Evolutionary conservation across 345 rosid genomes (phyloP).

Genomic region (Eucalyptus pumila): DNA sequence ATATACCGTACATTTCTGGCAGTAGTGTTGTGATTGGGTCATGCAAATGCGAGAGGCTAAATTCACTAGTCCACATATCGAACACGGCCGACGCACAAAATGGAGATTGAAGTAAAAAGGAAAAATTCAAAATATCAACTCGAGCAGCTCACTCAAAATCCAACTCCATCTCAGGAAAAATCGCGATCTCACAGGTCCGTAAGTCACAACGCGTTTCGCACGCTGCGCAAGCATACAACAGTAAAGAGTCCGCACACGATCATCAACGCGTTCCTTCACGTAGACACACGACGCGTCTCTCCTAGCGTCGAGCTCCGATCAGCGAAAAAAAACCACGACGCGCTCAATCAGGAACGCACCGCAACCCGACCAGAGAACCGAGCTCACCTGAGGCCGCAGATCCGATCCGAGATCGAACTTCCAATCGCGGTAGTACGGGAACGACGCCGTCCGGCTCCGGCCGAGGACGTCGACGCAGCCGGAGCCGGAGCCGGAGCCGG

Average conservation of each 20-base stretch:
- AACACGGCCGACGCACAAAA: not conserved
- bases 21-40: not conserved
- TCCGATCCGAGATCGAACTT: conserved; percentile 46
- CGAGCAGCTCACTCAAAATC: not conserved
- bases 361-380: not conserved
- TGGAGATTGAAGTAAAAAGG: not conserved
- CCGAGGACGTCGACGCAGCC: conserved; percentile 51
- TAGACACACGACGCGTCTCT: not conserved
- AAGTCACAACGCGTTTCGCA: not conserved
- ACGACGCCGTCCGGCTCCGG: conserved; percentile 36
- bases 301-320: not conserved
- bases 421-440: conserved; percentile 67
- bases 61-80: not conserved
- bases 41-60: not conserved
- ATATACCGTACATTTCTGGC: not conserved
- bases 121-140: not conserved
- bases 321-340: not conserved
- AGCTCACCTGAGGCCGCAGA: conserved; percentile 70
- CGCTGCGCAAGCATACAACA: not conserved
- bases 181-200: not conserved
- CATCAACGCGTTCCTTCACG: not conserved
- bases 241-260: not conserved
- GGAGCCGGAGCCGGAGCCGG: conserved; percentile 21
- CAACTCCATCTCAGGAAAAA: not conserved
- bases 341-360: not conserved